Conservation (phyloP, 106 monocot species). For the Hemerocallis citrina region DNA sequence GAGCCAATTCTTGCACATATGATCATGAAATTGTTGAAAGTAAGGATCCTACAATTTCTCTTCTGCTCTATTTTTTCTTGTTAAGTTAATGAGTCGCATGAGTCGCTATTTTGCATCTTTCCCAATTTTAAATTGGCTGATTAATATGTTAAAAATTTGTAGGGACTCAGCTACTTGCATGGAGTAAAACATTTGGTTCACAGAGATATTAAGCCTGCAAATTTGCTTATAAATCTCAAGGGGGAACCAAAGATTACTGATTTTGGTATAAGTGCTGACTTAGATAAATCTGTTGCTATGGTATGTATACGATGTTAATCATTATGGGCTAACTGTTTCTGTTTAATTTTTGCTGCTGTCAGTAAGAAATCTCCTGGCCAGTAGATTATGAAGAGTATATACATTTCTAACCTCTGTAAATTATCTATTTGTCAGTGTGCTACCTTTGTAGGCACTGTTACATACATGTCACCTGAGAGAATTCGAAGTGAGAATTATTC, state of each 20-base stretch:
- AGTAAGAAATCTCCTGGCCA: neutral
- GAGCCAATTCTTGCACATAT: slow-evolving; percentile 75
- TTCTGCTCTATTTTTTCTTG: slow-evolving; percentile 4
- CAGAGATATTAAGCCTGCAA: slow-evolving; percentile 98
- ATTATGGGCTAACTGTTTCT: neutral
- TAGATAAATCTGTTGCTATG: slow-evolving; percentile 87
- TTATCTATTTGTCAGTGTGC: slow-evolving; percentile 66
- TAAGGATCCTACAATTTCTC: slow-evolving; percentile 26
- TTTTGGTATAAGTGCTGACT: slow-evolving; percentile 96
- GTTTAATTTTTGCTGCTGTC: neutral
- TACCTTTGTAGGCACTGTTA: slow-evolving; percentile 98
- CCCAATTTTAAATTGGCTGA: slow-evolving; percentile 6
- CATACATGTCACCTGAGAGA: slow-evolving; percentile 99
- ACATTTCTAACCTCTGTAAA: slow-evolving; percentile 4
- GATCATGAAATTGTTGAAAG: slow-evolving; percentile 59
- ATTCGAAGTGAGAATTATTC: slow-evolving; percentile 89
- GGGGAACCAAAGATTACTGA: slow-evolving; percentile 94
- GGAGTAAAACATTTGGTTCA: slow-evolving; percentile 84
- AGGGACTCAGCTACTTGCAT: slow-evolving; percentile 90
- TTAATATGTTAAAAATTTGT: slow-evolving; percentile 7
- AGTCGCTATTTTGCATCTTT: neutral
- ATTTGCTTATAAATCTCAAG: slow-evolving; percentile 94
- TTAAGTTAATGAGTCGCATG: neutral
- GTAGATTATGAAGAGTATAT: neutral
- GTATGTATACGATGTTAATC: slow-evolving; percentile 21